These are phyloP conservation scores for Tillandsia fasciculata DNA, from an alignment of 176 grass and related monocot species.

Conservation along the genomic window DNA sequence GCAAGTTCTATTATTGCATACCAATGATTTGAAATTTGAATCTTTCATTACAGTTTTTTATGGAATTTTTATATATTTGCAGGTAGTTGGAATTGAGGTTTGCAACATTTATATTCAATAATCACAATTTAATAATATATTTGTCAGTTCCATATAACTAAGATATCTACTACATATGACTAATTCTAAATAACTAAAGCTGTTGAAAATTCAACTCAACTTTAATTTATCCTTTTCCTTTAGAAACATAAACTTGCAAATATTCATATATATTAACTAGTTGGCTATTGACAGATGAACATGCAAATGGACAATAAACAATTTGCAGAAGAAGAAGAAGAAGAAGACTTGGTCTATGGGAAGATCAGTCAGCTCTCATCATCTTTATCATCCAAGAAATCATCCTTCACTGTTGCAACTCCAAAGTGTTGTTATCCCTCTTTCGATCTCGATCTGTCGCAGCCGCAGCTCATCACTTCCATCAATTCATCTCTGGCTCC, in stretches of 20 bases:
- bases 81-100: neutral
- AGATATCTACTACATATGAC: too few species aligned
- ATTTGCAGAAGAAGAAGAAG: neutral
- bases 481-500: neutral
- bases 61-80: neutral
- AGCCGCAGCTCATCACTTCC: neutral
- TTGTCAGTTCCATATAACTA: neutral
- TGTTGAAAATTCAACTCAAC: slow-evolving; percentile 2
- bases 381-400: neutral
- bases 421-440: neutral
- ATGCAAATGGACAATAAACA: neutral
- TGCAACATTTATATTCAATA: neutral
- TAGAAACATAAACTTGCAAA: neutral
- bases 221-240: slow-evolving; percentile 9
- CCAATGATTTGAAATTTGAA: too few species aligned
- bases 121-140: neutral
- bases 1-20: neutral
- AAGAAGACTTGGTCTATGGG: neutral
- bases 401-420: neutral
- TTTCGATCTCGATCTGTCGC: neutral
- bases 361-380: neutral
- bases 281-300: slow-evolving; percentile 11
- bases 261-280: slow-evolving; percentile 19
- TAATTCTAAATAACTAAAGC: too few species aligned
- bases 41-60: neutral